phyloP scores from a whole-genome alignment of 2,329 filamentous ascomycete genomes.

The Neocucurbitaria cava region DNA sequence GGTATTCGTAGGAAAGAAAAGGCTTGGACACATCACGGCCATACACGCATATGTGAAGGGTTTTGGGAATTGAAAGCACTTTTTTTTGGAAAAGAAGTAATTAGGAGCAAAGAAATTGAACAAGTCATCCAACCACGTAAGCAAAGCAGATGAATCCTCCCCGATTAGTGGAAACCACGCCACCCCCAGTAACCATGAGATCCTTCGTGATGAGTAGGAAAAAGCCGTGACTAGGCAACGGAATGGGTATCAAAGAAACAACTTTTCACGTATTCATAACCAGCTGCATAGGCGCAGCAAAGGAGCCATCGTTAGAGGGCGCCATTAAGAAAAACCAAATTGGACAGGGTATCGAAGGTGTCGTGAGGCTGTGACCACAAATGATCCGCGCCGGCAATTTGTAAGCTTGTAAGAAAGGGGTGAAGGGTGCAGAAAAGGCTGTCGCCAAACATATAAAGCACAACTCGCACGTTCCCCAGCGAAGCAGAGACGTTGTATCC shows the following conservation, averaged over 20 bases:
- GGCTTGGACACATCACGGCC: neutral
- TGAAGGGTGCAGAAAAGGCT: neutral
- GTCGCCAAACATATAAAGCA: neutral
- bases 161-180: neutral
- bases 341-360: neutral
- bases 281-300: neutral
- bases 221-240: neutral
- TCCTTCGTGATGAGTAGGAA: neutral
- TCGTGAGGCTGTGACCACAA: neutral
- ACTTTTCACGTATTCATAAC: neutral
- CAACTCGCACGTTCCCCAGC: constrained; percentile 2
- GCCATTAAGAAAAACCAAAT: neutral
- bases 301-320: neutral
- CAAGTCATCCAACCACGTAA: neutral
- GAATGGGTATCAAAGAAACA: neutral
- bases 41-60: neutral
- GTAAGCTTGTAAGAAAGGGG: neutral
- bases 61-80: neutral
- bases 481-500: neutral
- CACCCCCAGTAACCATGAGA: neutral
- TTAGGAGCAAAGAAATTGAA: neutral
- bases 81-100: neutral
- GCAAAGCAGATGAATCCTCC: neutral
- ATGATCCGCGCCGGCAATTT: neutral
- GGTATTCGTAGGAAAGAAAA: neutral